Evolutionary conservation across 139 green algal genomes (phyloP).

Genomic region (Pseudopediastrum boryanum): DNA sequence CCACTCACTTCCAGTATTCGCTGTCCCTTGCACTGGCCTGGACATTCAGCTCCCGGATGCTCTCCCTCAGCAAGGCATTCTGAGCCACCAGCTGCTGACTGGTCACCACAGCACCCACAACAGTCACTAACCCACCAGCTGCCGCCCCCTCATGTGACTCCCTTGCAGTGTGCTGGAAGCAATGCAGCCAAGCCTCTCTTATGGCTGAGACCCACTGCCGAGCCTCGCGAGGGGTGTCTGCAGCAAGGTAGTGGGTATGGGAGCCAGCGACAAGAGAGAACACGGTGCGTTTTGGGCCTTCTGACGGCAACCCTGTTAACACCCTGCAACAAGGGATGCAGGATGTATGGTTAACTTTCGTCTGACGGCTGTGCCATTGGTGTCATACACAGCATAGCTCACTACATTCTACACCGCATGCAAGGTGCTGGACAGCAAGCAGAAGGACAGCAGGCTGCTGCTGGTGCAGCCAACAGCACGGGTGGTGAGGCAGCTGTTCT

Average conservation of each 20-base stretch:
- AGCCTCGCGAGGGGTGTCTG: constrained; percentile 51
- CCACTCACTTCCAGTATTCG: constrained; percentile 35
- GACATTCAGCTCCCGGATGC: constrained; percentile 24
- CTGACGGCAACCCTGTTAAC: constrained; percentile 5
- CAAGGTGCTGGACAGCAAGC: no score
- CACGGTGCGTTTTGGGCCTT: constrained; percentile 12
- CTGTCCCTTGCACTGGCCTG: not conserved
- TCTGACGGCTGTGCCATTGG: not conserved
- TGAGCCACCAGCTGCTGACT: constrained; percentile 47
- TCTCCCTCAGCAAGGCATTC: constrained; percentile 51
- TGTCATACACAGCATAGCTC: not conserved
- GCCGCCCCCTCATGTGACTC: constrained; percentile 25
- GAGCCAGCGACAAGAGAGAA: constrained; percentile 50
- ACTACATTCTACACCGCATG: not conserved
- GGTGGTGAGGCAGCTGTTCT: not conserved
- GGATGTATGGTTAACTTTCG: not conserved
- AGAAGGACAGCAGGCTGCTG: constrained; percentile 9
- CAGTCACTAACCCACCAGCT: not conserved
- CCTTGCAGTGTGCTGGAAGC: constrained; percentile 69
- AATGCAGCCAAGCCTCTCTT: constrained; percentile 65
- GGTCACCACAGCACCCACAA: not conserved
- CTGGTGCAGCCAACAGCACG: constrained; percentile 17
- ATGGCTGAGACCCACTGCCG: constrained; percentile 64
- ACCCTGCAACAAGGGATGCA: constrained; percentile 4
- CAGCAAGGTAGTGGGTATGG: constrained; percentile 68